A percentile compares a stretch with the other conserved stretches of the same genome.
Evolutionary conservation across 148 eudicot species (phyloP).

Genomic region (Polygonum aviculare): DNA sequence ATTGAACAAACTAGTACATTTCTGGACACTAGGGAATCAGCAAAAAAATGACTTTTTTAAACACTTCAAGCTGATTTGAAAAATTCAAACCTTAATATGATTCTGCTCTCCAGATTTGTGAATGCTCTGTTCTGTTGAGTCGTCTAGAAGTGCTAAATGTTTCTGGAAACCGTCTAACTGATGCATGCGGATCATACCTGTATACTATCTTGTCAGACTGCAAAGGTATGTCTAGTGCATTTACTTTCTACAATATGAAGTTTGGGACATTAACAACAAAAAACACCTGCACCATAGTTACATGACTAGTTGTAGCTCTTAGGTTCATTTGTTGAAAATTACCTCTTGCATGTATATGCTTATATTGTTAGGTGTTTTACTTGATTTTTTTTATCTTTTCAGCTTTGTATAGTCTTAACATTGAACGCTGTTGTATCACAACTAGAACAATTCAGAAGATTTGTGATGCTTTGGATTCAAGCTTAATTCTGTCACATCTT

Average conservation of each 20-base stretch:
- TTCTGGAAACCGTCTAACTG: conserved; percentile 88
- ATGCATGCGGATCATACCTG: conserved; percentile 72
- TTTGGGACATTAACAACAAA: neutral
- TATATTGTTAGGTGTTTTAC: neutral
- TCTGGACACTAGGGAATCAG: neutral
- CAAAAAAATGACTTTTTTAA: neutral
- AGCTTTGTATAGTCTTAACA: conserved; percentile 80
- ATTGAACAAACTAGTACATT: neutral
- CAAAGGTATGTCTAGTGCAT: conserved; percentile 48
- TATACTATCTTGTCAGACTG: conserved; percentile 58
- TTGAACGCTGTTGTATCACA: conserved; percentile 81
- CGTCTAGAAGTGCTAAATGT: conserved; percentile 92
- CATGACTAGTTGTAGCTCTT: neutral
- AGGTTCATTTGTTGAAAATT: neutral
- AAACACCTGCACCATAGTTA: neutral
- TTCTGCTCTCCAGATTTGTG: conserved; percentile 57
- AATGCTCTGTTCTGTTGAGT: conserved; percentile 66
- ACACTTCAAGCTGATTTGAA: neutral
- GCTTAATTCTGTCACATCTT: conserved; percentile 58
- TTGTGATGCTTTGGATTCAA: conserved; percentile 60
- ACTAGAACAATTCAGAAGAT: conserved; percentile 77
- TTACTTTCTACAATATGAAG: neutral
- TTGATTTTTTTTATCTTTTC: conserved; percentile 19
- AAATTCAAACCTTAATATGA: neutral
- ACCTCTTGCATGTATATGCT: neutral